These are phyloP conservation scores for Botryotinia narcissicola DNA, from an alignment of 2,329 filamentous ascomycete genomes.

Conservation along the genomic window DNA sequence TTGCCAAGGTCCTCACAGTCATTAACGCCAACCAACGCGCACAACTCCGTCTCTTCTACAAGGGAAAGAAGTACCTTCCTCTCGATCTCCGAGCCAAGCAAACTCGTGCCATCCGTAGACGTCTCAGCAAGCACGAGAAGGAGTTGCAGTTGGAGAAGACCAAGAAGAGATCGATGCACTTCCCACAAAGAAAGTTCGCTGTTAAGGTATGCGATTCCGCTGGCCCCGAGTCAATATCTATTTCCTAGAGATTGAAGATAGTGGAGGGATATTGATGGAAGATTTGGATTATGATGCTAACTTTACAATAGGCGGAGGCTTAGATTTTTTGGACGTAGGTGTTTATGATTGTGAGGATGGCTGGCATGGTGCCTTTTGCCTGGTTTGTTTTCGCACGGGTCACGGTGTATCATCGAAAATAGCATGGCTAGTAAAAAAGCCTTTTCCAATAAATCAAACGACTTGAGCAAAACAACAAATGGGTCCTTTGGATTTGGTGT, in stretches of 20 bases:
- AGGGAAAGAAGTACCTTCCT: constrained; percentile 99
- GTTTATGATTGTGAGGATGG: constrained; percentile 30
- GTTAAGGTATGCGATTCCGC: constrained; percentile 66
- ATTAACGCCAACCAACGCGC: constrained; percentile 99
- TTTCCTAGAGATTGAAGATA: not conserved
- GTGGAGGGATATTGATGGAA: not conserved
- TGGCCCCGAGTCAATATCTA: not conserved
- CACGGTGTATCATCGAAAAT: constrained; percentile 38
- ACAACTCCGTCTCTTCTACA: constrained; percentile 98
- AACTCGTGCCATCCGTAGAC: constrained; percentile 95
- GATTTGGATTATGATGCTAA: constrained; percentile 23
- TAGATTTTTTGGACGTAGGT: constrained; percentile 31
- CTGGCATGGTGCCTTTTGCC: constrained; percentile 27
- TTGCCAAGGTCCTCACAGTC: constrained; percentile 97
- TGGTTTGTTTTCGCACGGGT: constrained; percentile 29
- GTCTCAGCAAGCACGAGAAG: constrained; percentile 88
- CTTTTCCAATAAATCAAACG: constrained; percentile 37
- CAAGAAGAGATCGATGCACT: constrained; percentile 93
- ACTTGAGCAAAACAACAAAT: constrained; percentile 31
- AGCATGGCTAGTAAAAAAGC: constrained; percentile 37
- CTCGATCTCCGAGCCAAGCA: constrained; percentile 98
- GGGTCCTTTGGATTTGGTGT: constrained; percentile 19
- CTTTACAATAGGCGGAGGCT: constrained; percentile 35
- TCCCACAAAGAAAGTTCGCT: constrained; percentile 98
- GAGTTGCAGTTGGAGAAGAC: constrained; percentile 84